phyloP scores from a whole-genome alignment of 2,329 filamentous ascomycete genomes.

The Apiospora phragmitis region DNA sequence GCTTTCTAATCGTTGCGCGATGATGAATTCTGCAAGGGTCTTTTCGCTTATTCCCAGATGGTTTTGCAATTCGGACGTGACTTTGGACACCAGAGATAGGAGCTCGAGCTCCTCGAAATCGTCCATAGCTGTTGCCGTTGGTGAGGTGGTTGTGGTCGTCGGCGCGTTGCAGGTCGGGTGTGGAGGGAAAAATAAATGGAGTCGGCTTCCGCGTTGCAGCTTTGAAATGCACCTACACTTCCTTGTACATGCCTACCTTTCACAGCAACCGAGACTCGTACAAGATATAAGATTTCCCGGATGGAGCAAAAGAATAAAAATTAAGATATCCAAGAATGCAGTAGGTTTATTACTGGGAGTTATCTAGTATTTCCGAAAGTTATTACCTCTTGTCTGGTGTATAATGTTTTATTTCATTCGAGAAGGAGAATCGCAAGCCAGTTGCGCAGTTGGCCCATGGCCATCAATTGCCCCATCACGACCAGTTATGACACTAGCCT shows the following conservation, averaged over 20 bases:
- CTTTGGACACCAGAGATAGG: conserved; percentile 90
- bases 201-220: neutral
- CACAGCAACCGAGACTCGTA: neutral
- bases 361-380: no score
- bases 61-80: conserved; percentile 92
- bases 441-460: neutral
- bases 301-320: no score
- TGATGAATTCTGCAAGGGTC: conserved; percentile 94
- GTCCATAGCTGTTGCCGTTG: conserved; percentile 64
- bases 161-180: neutral
- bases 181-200: neutral
- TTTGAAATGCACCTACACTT: neutral
- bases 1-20: conserved; percentile 82
- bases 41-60: conserved; percentile 91
- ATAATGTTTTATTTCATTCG: neutral
- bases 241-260: neutral
- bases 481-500: no score
- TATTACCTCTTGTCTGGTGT: no score
- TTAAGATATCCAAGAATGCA: no score
- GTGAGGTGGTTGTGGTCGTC: neutral
- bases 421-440: neutral
- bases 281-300: no score
- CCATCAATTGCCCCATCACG: neutral
- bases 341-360: no score
- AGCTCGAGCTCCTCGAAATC: conserved; percentile 90